These are phyloP conservation scores for Euryodendron excelsum DNA, from an alignment of 148 eudicot species.

Conservation along the genomic window DNA sequence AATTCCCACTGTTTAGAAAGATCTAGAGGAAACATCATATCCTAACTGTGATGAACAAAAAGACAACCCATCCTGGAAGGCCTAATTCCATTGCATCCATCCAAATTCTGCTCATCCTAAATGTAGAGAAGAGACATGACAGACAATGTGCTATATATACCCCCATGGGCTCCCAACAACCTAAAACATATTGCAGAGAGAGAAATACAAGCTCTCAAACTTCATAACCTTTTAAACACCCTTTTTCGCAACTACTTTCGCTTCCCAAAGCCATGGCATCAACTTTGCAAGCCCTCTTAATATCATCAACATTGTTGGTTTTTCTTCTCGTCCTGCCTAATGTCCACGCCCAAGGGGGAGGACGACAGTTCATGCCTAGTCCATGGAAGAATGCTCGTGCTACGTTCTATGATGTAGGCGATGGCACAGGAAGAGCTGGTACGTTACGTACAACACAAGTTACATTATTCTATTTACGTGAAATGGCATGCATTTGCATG, in stretches of 20 bases:
- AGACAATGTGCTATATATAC: not conserved
- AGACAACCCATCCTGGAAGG: not conserved
- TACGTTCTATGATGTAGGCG: constrained; percentile 47
- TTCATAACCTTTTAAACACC: not conserved
- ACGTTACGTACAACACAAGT: not conserved
- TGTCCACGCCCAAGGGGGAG: not conserved
- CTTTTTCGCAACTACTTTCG: not conserved
- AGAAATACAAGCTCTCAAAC: not conserved
- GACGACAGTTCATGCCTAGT: not conserved
- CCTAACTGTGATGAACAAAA: constrained; percentile 1
- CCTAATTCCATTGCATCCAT: not conserved
- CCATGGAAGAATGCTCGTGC: constrained; percentile 43
- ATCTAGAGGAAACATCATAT: not conserved
- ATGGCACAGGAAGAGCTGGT: constrained; percentile 42
- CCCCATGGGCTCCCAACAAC: not conserved
- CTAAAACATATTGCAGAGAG: not conserved
- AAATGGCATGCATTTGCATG: not conserved
- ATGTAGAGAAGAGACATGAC: not conserved
- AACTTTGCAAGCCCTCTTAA: not conserved
- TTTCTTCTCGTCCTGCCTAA: not conserved
- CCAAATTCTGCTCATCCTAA: not conserved
- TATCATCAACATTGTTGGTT: not conserved
- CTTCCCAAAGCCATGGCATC: not conserved
- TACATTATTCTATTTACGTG: not conserved
- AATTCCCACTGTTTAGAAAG: not conserved